Evolutionary conservation across 2,329 filamentous ascomycete species (phyloP).

Genomic region (Colletotrichum salicis): DNA sequence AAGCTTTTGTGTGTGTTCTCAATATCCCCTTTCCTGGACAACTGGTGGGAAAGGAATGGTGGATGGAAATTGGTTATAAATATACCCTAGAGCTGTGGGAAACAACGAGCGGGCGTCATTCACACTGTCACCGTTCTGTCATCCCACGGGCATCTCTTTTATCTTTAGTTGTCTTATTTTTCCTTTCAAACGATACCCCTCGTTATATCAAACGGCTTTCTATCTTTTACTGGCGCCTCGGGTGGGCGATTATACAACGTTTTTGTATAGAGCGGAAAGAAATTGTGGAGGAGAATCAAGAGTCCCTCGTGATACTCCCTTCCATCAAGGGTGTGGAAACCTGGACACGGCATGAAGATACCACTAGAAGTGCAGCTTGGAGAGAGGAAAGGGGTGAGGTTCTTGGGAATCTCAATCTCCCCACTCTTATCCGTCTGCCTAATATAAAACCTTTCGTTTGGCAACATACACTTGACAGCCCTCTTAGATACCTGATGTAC

Average conservation of each 20-base stretch:
- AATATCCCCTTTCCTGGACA: not conserved
- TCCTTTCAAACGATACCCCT: conserved; percentile 31
- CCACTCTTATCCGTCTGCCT: conserved; percentile 1
- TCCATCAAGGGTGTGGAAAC: not conserved
- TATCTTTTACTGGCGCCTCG: not conserved
- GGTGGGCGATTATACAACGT: not conserved
- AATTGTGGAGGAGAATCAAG: not conserved
- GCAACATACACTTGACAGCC: not conserved
- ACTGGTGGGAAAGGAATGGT: not conserved
- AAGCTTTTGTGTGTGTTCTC: not conserved
- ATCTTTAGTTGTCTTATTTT: not conserved
- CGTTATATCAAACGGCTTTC: conserved; percentile 13
- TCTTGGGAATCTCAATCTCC: not conserved
- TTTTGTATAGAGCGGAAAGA: not conserved
- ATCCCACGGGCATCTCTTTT: not conserved
- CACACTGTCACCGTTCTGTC: not conserved
- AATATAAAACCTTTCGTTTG: conserved; percentile 28
- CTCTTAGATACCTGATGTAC: not conserved
- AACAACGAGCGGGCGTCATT: not conserved
- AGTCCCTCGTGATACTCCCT: not conserved
- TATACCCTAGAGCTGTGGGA: conserved; percentile 6
- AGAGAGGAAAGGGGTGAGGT: not conserved
- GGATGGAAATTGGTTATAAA: not conserved
- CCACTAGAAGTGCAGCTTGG: not conserved
- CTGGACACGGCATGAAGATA: not conserved